Evolutionary conservation across 169 alveolate species (phyloP), one percentile per base, ranked within the genome.

Genomic region (Amoebophrya sp.): DNA sequence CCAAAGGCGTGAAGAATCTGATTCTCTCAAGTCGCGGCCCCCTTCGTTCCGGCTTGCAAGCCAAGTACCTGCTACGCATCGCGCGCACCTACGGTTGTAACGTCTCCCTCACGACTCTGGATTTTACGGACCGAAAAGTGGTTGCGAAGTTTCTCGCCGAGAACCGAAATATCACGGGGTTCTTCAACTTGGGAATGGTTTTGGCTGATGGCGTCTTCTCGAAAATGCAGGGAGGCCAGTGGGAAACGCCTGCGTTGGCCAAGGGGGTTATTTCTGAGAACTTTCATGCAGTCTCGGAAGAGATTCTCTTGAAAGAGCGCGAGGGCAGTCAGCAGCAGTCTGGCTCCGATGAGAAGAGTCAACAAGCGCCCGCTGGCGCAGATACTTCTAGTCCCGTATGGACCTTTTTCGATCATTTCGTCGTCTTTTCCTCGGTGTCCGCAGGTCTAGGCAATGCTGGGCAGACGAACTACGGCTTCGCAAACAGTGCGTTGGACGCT

Each of bases 401-500:
- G n/a, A n/a, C n/a, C n/a, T n/a, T n/a, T n/a, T 65, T 65, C 83
- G 83, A 65, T 36, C 83, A 65, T 36, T 65, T 65, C 26, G 83
- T 65, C 2, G 18, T 1, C 2, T 65, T 65, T 36, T 6, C 33
- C 26, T 12, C 36, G 36, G 83, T 65, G 2, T 65, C 83, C 33
- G 83, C 83, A 29, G 83, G 83, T 6, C 83, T 65, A 29, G 83
- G 83, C 39, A 65, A 65, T 36, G 83, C 83, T 6, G 83, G 83
- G 83, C 83, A 65, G 83, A 65, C 83, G 36, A 65, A 65, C 83
- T 65, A 65, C 83, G 83, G 83, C 33, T 65, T 65, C 26, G 83
- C 83, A 36, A 65, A 65, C 83, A 0, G 38, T 36, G 83, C 18
- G 83, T 36, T 65, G 38, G 83, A 65, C 83, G 38, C 18, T 6